Conservation (phyloP, 2,329 filamentous ascomycete genomes). For the Rutstroemia sydowiana region DNA sequence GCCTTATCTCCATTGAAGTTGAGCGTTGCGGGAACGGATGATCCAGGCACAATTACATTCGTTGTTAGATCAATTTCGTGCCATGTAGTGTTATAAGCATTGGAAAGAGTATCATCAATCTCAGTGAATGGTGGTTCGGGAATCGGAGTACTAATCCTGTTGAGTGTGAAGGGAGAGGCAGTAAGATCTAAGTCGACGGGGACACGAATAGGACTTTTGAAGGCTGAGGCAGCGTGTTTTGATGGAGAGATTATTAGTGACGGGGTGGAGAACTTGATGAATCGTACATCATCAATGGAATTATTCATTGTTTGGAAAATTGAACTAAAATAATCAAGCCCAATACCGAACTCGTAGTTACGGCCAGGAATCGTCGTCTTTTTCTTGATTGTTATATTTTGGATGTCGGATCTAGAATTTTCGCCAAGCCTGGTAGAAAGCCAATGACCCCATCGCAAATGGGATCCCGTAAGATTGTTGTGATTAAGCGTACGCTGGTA, state of each 20-base stretch:
- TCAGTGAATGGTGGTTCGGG: neutral
- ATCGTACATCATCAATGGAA: neutral
- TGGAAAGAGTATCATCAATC: neutral
- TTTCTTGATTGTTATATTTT: neutral
- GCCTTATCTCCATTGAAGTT: neutral
- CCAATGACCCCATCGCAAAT: neutral
- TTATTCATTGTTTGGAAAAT: neutral
- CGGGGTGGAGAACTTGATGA: neutral
- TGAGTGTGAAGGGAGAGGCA: neutral
- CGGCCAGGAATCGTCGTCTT: neutral
- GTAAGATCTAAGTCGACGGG: neutral
- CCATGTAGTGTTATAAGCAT: neutral
- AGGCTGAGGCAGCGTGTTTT: neutral
- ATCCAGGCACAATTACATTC: neutral
- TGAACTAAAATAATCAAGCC: neutral
- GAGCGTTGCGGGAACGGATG: neutral
- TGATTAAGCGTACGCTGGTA: slow-evolving; percentile 34
- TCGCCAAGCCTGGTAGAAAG: neutral
- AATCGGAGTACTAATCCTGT: neutral
- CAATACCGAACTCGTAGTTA: neutral
- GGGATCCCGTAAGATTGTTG: neutral
- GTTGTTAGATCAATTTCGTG: neutral
- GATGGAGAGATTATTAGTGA: neutral
- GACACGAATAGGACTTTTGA: neutral
- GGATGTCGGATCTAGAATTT: neutral